phyloP scores from a whole-genome alignment of 1,284 basidiomycete species.

The Rhodotorula sp. region DNA sequence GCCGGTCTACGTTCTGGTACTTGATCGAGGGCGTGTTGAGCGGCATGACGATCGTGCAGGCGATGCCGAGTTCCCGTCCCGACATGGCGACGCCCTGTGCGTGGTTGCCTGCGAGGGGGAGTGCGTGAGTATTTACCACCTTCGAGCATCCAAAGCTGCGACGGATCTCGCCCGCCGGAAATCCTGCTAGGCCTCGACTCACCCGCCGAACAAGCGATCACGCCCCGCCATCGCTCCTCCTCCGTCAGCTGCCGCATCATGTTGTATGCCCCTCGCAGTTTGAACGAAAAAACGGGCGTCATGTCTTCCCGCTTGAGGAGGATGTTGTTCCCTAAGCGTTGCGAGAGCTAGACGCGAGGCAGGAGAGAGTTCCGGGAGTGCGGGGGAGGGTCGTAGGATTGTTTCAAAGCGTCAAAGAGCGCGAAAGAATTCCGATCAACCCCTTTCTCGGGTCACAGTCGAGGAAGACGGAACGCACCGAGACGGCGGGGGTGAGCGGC shows the following conservation, averaged over 20 bases:
- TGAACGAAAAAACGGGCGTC: conserved; percentile 98
- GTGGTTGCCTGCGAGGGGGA: conserved; percentile 72
- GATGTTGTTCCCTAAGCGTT: conserved; percentile 85
- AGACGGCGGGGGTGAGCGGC: conserved; percentile 34
- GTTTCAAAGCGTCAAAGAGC: neutral
- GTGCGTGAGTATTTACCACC: neutral
- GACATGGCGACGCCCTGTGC: conserved; percentile 98
- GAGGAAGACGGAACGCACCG: neutral
- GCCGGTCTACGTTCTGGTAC: conserved; percentile 83
- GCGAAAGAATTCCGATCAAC: too few relatives aligned
- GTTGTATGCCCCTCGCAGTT: conserved; percentile 97
- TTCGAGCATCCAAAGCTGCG: neutral
- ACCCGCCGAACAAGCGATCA: conserved; percentile 97
- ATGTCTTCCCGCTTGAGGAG: conserved; percentile 93
- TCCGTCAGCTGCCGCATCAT: conserved; percentile 89
- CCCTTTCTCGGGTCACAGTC: too few relatives aligned
- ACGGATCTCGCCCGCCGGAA: neutral
- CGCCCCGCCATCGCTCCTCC: conserved; percentile 94
- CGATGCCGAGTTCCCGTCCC: conserved; percentile 77
- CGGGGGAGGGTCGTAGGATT: too few relatives aligned
- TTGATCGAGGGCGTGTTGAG: conserved; percentile 94
- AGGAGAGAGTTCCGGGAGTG: too few relatives aligned
- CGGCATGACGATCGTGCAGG: conserved; percentile 99
- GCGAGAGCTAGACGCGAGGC: conserved; percentile 61
- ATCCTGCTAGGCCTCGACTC: conserved; percentile 53